These are phyloP conservation scores for Sclerotinia minor DNA, from an alignment of 2,329 filamentous ascomycete genomes.

Conservation along the genomic window DNA sequence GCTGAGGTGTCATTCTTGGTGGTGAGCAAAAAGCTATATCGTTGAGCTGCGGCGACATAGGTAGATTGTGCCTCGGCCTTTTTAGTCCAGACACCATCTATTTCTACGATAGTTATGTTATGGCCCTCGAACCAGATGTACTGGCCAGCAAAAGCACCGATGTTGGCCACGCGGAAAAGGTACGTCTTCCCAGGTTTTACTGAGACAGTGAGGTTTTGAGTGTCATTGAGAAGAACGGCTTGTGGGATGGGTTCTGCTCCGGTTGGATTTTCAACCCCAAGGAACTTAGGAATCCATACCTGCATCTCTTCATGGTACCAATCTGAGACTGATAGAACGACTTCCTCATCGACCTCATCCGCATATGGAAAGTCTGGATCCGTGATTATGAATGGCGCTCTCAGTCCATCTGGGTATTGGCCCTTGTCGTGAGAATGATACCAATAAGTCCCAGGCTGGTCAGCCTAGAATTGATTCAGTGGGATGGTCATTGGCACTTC, in stretches of 20 bases:
- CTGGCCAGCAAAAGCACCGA: slow-evolving; percentile 69
- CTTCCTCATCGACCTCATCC: slow-evolving; percentile 53
- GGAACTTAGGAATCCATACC: slow-evolving; percentile 46
- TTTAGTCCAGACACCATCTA: slow-evolving; percentile 69
- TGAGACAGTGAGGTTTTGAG: slow-evolving; percentile 56
- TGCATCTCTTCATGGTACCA: slow-evolving; percentile 62
- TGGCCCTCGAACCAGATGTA: slow-evolving; percentile 68
- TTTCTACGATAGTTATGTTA: slow-evolving; percentile 68
- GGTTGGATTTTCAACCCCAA: slow-evolving; percentile 50
- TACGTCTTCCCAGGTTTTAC: slow-evolving; percentile 71
- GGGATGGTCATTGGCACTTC: slow-evolving; percentile 39
- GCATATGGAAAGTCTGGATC: slow-evolving; percentile 53
- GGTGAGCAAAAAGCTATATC: slow-evolving; percentile 62
- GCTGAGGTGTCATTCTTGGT: slow-evolving; percentile 59
- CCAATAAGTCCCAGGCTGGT: slow-evolving; percentile 76
- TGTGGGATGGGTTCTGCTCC: slow-evolving; percentile 64
- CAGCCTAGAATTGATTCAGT: slow-evolving; percentile 41
- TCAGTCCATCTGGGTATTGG: slow-evolving; percentile 60
- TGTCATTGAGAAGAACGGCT: slow-evolving; percentile 70
- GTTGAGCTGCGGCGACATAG: slow-evolving; percentile 68
- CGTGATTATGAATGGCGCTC: slow-evolving; percentile 56
- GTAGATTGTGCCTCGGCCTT: slow-evolving; percentile 60
- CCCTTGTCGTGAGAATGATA: slow-evolving; percentile 61
- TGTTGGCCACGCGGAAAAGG: slow-evolving; percentile 69
- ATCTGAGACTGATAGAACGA: slow-evolving; percentile 58